These are phyloP conservation scores for Starmerella apis DNA, from an alignment of 805 yeast genomes.

Conservation along the genomic window DNA sequence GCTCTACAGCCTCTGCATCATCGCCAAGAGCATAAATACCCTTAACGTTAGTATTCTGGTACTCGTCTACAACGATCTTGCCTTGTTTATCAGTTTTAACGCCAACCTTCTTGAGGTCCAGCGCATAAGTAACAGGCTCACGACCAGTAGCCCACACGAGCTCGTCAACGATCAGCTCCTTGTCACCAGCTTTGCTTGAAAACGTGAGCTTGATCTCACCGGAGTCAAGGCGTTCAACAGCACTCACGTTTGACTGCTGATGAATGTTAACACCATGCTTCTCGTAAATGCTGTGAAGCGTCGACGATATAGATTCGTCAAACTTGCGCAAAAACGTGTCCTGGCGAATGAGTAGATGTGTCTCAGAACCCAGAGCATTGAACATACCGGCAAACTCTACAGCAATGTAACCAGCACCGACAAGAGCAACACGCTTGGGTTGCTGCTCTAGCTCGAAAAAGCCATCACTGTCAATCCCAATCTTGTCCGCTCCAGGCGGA, in stretches of 20 bases:
- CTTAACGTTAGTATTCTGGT: slow-evolving; percentile 64
- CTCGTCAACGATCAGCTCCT: slow-evolving; percentile 56
- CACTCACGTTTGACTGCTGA: slow-evolving; percentile 47
- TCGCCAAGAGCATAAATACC: slow-evolving; percentile 84
- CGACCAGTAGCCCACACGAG: slow-evolving; percentile 94
- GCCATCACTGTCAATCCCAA: slow-evolving; percentile 81
- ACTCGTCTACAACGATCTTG: slow-evolving; percentile 73
- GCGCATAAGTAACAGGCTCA: slow-evolving; percentile 50
- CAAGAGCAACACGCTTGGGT: slow-evolving; percentile 86
- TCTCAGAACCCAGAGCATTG: slow-evolving; percentile 74
- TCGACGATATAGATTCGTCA: slow-evolving; percentile 67
- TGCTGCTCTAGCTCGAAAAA: slow-evolving; percentile 71
- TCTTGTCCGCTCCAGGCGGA: slow-evolving; percentile 63
- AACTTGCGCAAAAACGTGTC: slow-evolving; percentile 82
- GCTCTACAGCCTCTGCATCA: slow-evolving; percentile 82
- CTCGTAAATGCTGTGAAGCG: slow-evolving; percentile 69
- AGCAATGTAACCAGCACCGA: slow-evolving; percentile 98
- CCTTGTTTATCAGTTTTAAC: slow-evolving; percentile 50
- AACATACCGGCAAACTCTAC: slow-evolving; percentile 93
- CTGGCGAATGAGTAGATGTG: slow-evolving; percentile 82
- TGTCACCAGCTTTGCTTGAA: slow-evolving; percentile 16
- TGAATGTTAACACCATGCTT: slow-evolving; percentile 74
- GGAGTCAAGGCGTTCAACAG: slow-evolving; percentile 34
- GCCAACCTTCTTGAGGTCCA: slow-evolving; percentile 70
- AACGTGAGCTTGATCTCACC: slow-evolving; percentile 31